Evolutionary conservation across 345 rosid genomes (phyloP).

Genomic region (Boechera stricta): DNA sequence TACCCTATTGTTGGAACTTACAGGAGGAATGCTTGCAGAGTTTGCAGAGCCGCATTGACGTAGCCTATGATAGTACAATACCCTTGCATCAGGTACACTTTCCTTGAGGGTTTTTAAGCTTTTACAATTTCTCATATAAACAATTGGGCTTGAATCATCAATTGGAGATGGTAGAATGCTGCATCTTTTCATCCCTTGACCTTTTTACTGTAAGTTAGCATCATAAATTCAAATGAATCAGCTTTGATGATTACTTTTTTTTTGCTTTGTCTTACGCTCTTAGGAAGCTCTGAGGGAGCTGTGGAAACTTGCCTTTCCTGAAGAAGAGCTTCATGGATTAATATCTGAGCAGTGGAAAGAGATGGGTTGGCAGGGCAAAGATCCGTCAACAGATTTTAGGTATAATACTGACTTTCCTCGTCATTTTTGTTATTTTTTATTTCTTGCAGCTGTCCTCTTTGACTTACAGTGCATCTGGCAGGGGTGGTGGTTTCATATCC

Average conservation of each 20-base stretch:
- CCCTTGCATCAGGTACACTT: slow-evolving; percentile 73
- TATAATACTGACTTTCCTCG: slow-evolving; percentile 33
- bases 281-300: slow-evolving; percentile 89
- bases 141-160: slow-evolving; percentile 10
- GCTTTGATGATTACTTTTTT: background rate
- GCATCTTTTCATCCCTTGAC: background rate
- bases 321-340: slow-evolving; percentile 81
- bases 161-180: slow-evolving; percentile 14
- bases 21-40: slow-evolving; percentile 95
- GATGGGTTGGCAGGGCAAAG: slow-evolving; percentile 99
- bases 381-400: slow-evolving; percentile 99
- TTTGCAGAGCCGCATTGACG: slow-evolving; percentile 87
- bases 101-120: background rate
- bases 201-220: slow-evolving; percentile 4
- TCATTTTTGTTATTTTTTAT: slow-evolving; percentile 4
- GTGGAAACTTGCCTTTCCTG: slow-evolving; percentile 93
- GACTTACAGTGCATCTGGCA: slow-evolving; percentile 49
- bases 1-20: slow-evolving; percentile 19
- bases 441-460: slow-evolving; percentile 23
- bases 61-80: slow-evolving; percentile 82
- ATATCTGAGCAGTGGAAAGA: slow-evolving; percentile 99
- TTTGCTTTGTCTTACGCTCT: slow-evolving; percentile 13
- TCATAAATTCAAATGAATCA: slow-evolving; percentile 3
- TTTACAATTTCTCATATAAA: background rate
- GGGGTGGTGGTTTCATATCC: slow-evolving; percentile 99